These are phyloP conservation scores for Didymella glomerata DNA, from an alignment of 2,329 filamentous ascomycete genomes.

Conservation along the genomic window DNA sequence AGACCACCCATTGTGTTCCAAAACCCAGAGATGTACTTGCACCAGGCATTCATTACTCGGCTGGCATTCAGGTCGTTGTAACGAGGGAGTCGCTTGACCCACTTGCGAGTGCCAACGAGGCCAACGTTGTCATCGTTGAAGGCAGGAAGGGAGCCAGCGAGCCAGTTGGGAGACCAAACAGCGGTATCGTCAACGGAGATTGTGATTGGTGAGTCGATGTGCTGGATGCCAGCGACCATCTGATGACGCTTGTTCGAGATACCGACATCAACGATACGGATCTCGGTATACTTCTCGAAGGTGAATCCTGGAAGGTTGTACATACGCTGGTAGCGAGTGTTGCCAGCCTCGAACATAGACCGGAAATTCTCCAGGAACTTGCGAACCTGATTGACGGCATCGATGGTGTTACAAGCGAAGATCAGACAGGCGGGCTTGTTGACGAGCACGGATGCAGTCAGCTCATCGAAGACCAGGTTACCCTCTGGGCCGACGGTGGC, in stretches of 20 bases:
- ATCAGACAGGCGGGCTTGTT: slow-evolving; percentile 29
- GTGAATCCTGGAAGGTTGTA: slow-evolving; percentile 1
- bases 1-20: slow-evolving; percentile 36
- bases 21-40: slow-evolving; percentile 25
- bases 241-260: slow-evolving; percentile 35
- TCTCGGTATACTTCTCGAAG: neutral
- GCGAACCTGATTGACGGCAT: slow-evolving; percentile 11
- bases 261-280: slow-evolving; percentile 19
- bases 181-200: slow-evolving; percentile 34
- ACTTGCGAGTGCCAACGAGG: slow-evolving; percentile 37
- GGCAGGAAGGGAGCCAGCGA: slow-evolving; percentile 28
- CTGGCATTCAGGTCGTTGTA: neutral
- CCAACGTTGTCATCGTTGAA: slow-evolving; percentile 30
- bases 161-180: slow-evolving; percentile 28
- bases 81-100: slow-evolving; percentile 29
- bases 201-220: slow-evolving; percentile 23
- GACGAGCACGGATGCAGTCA: slow-evolving; percentile 24
- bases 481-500: slow-evolving; percentile 29
- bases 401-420: slow-evolving; percentile 27
- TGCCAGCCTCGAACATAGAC: slow-evolving; percentile 8
- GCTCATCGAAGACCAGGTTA: slow-evolving; percentile 19
- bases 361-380: neutral
- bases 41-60: slow-evolving; percentile 11
- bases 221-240: slow-evolving; percentile 19
- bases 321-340: slow-evolving; percentile 21